Percentiles rank a stretch among this genome's conserved stretches.
These are phyloP conservation scores for Orobanche coerulescens DNA, from an alignment of 257 asterid genomes.

Conservation along the genomic window DNA sequence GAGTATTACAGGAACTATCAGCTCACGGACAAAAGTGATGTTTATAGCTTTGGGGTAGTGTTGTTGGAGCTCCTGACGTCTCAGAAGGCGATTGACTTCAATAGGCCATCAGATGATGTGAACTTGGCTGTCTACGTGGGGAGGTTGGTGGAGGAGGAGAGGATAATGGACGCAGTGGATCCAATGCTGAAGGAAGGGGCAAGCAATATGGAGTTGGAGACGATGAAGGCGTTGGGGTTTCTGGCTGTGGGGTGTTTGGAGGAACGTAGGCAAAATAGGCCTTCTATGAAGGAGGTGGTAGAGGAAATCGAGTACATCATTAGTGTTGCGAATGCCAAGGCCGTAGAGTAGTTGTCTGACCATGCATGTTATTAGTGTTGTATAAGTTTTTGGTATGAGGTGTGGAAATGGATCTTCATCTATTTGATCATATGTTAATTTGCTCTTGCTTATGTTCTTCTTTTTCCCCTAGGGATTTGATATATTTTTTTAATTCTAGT, in stretches of 20 bases:
- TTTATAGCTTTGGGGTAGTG: slow-evolving; percentile 87
- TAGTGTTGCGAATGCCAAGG: slow-evolving; percentile 43
- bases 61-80: slow-evolving; percentile 79
- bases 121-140: slow-evolving; percentile 75
- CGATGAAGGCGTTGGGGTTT: slow-evolving; percentile 87
- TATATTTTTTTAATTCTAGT: no score
- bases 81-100: slow-evolving; percentile 78
- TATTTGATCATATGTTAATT: not conserved
- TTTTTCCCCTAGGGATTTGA: no score
- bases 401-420: not conserved
- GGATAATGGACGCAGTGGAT: slow-evolving; percentile 63
- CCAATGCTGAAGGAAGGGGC: slow-evolving; percentile 65
- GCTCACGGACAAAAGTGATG: slow-evolving; percentile 86
- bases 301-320: slow-evolving; percentile 83
- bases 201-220: slow-evolving; percentile 49
- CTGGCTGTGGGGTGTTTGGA: slow-evolving; percentile 82
- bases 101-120: slow-evolving; percentile 59
- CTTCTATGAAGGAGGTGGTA: slow-evolving; percentile 88
- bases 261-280: slow-evolving; percentile 72
- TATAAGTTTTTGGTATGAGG: not conserved
- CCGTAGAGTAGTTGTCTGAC: slow-evolving; percentile 19
- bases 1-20: slow-evolving; percentile 86
- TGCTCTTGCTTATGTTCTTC: not conserved
- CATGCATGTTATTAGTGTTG: no score
- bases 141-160: slow-evolving; percentile 77